Evolutionary conservation across 2,329 filamentous ascomycete species (phyloP).

Genomic region (Arthrobotrys musiformis): DNA sequence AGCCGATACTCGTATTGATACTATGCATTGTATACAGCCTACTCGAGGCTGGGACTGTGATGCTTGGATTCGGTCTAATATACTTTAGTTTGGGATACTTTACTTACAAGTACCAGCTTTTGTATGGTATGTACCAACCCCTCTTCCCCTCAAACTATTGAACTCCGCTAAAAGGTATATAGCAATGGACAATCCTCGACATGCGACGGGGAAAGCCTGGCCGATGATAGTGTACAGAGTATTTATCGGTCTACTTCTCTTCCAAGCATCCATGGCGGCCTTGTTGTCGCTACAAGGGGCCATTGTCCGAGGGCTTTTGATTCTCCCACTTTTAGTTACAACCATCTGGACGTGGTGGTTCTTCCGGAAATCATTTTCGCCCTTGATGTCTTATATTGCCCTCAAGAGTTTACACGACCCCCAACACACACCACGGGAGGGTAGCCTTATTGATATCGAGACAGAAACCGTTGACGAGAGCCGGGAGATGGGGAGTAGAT

Average conservation of each 20-base stretch:
- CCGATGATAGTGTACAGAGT: slow-evolving; percentile 95
- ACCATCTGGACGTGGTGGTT: slow-evolving; percentile 92
- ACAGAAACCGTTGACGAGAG: slow-evolving; percentile 74
- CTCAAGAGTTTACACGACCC: slow-evolving; percentile 81
- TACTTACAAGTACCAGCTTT: slow-evolving; percentile 94
- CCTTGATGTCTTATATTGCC: slow-evolving; percentile 91
- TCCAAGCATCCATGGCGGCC: slow-evolving; percentile 90
- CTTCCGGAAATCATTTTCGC: slow-evolving; percentile 82
- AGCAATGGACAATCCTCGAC: slow-evolving; percentile 93
- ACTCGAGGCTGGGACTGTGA: slow-evolving; percentile 79
- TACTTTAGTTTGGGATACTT: slow-evolving; percentile 88
- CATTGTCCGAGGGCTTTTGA: slow-evolving; percentile 76
- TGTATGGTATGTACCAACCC: slow-evolving; percentile 71
- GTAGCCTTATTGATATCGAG: slow-evolving; percentile 60
- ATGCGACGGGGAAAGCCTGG: slow-evolving; percentile 93
- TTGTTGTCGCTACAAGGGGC: slow-evolving; percentile 80
- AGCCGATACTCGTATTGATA: slow-evolving; percentile 90
- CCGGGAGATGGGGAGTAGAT: slow-evolving; percentile 75
- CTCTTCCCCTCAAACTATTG: not conserved
- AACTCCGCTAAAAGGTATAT: not conserved
- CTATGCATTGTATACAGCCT: slow-evolving; percentile 96
- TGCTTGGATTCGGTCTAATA: slow-evolving; percentile 81
- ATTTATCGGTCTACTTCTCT: slow-evolving; percentile 84
- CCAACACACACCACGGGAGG: not conserved
- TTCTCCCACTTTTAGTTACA: slow-evolving; percentile 79